phyloP scores from a whole-genome alignment of 2,329 filamentous ascomycete genomes.

The Aureobasidium sp. region DNA sequence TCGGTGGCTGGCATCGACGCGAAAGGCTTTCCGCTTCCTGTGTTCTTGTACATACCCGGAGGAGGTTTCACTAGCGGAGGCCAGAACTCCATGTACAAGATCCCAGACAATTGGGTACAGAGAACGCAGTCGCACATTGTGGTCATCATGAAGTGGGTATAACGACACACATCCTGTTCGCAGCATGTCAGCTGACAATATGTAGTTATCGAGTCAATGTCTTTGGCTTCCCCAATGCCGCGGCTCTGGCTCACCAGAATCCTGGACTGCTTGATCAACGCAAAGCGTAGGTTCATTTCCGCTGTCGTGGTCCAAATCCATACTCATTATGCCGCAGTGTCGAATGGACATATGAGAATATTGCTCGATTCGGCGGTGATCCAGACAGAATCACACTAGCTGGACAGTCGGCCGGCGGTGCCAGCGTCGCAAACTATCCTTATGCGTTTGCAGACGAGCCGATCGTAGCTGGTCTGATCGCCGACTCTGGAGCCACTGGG shows the following conservation, averaged over 20 bases:
- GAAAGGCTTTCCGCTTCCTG: conserved; percentile 28
- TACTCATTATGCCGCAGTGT: conserved; percentile 3
- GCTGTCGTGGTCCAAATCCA: neutral
- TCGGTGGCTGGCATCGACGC: conserved; percentile 17
- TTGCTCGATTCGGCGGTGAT: conserved; percentile 20
- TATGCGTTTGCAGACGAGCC: conserved; percentile 19
- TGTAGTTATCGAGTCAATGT: conserved; percentile 19
- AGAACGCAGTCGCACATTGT: conserved; percentile 35
- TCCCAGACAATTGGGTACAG: conserved; percentile 36
- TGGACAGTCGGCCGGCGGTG: conserved; percentile 19
- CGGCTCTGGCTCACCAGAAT: conserved; percentile 15
- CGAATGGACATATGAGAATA: conserved; percentile 20
- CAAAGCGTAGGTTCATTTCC: conserved; percentile 8
- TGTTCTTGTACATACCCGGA: conserved; percentile 41
- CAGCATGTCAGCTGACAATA: no score
- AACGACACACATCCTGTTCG: no score
- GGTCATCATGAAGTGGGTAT: conserved; percentile 28
- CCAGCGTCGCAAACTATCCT: conserved; percentile 16
- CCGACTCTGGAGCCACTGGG: conserved; percentile 17
- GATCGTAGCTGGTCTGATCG: conserved; percentile 18
- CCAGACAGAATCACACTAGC: conserved; percentile 19
- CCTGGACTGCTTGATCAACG: conserved; percentile 20
- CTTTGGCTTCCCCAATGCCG: conserved; percentile 19
- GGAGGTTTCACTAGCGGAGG: conserved; percentile 39
- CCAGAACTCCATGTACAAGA: conserved; percentile 37